Evolutionary conservation across 768 basidiomycete genomes (phyloP).

Genomic region (Termitomyces sp.): DNA sequence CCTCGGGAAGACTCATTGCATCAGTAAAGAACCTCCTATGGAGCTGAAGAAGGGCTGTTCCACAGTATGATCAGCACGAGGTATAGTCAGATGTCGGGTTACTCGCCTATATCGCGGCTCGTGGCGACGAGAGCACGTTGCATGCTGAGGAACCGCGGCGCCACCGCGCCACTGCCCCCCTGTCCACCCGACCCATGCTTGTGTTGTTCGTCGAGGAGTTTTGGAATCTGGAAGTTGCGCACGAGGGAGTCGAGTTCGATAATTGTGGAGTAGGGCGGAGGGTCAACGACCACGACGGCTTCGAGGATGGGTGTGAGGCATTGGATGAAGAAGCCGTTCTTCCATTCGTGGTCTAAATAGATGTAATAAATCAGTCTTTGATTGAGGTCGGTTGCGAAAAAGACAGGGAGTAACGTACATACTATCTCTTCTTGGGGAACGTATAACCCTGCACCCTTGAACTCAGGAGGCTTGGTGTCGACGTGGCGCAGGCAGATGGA

Average conservation of each 20-base stretch:
- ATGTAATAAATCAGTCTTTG: constrained; percentile 20
- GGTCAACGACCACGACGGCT: constrained; percentile 45
- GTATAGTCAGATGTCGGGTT: neutral
- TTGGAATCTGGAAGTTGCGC: constrained; percentile 51
- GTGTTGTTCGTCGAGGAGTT: constrained; percentile 39
- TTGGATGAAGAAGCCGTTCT: constrained; percentile 55
- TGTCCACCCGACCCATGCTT: constrained; percentile 14
- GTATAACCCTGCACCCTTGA: constrained; percentile 38
- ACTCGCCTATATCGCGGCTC: constrained; percentile 57
- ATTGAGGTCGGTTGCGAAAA: neutral
- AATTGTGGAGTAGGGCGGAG: constrained; percentile 46
- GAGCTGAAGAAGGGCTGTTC: constrained; percentile 57
- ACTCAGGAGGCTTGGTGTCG: constrained; percentile 51
- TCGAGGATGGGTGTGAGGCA: constrained; percentile 62
- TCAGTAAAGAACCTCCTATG: constrained; percentile 66
- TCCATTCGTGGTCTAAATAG: constrained; percentile 65
- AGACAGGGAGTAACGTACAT: constrained; percentile 31
- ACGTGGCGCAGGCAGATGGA: constrained; percentile 62
- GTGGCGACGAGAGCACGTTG: constrained; percentile 56
- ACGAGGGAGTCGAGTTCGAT: constrained; percentile 47
- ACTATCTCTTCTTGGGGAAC: constrained; percentile 45
- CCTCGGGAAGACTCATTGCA: constrained; percentile 47
- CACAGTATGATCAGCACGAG: neutral
- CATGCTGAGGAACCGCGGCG: constrained; percentile 53
- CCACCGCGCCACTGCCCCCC: constrained; percentile 12